phyloP scores from a whole-genome alignment of 2,329 filamentous ascomycete species.

The Diaporthe aspalathi region DNA sequence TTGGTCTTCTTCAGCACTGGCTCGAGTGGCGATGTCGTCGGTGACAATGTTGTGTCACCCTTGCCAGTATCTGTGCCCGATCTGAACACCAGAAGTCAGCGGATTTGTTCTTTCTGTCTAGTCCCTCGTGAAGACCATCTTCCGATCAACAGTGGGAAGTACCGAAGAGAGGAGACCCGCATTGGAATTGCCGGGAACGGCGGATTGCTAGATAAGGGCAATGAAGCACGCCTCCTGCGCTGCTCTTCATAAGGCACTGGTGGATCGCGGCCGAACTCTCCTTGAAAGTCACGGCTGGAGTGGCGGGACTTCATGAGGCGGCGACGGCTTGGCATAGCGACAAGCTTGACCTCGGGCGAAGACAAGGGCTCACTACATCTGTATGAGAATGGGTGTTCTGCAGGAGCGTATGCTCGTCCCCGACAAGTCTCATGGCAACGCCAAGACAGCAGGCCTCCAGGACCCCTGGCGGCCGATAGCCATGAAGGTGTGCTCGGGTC shows the following conservation, averaged over 20 bases:
- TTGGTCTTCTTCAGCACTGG: slow-evolving; percentile 33
- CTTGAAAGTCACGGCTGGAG: neutral
- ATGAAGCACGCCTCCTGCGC: slow-evolving; percentile 33
- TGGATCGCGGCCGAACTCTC: slow-evolving; percentile 7
- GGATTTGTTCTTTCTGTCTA: neutral
- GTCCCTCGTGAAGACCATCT: no score
- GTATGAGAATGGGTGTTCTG: slow-evolving; percentile 37
- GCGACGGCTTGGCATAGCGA: slow-evolving; percentile 19
- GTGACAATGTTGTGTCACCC: slow-evolving; percentile 15
- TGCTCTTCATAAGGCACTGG: neutral
- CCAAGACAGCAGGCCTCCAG: neutral
- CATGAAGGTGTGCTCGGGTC: neutral
- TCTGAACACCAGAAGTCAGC: neutral
- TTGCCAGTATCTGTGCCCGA: slow-evolving; percentile 30
- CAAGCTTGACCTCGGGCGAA: slow-evolving; percentile 14
- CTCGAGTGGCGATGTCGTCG: slow-evolving; percentile 19
- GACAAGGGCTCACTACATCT: slow-evolving; percentile 36
- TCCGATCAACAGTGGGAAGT: neutral
- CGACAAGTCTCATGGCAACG: neutral
- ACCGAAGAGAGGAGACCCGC: slow-evolving; percentile 34
- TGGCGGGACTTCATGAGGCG: slow-evolving; percentile 33
- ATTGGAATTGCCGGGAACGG: slow-evolving; percentile 25
- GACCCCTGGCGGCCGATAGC: neutral
- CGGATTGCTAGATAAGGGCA: slow-evolving; percentile 39
- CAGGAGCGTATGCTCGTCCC: neutral